Base-by-base conservation (phyloP, 2,329 filamentous ascomycete species). In the Neofusicoccum cordaticola region DNA sequence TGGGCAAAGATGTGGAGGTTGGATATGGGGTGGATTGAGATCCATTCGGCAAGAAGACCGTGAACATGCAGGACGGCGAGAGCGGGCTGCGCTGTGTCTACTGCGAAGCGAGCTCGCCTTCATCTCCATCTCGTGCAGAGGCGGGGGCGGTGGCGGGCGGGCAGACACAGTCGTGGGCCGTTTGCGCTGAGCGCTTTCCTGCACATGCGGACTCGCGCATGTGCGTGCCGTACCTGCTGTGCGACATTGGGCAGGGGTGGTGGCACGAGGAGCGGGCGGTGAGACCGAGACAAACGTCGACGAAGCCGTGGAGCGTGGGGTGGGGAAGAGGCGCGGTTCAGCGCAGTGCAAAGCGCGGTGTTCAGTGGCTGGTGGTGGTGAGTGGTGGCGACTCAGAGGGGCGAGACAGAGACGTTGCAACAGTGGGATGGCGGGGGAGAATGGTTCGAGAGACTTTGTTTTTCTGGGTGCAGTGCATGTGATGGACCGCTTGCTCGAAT, bases 191-290 rank as follows among this genome's bases (percentile, higher is more conserved):
- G 53, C 39, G 53, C 53, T 58, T 34, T 34, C 35, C 39, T 31
- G 39, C 53, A 31, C 53, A 44, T 45, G 53, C 53, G 39, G 19
- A 34, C 13, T n/a, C 19, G 37, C 35, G 52, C 41, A 27, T 58
- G 41, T 58, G 53, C 53, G 53, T 58, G 39, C 39, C 27, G 27
- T 31, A 31, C 27, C 4, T 58, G 53, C 22, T 42, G 53, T 58
- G 53, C 15, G 41, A 58, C 53, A 58, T 58, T 58, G 53, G 39
- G 53, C 53, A 58, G n/a, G 53, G 39, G 8, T 34, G 53, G 53
- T 58, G 53, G 39, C 44, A 58, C 35, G 53, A 31, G 53, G 53
- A n/a, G 53, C 39, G 53, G 53, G 53, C 53, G 53, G 53, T 58
- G 53, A 58, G n/a, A 15, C 39, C 53, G 39, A 58, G 53, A 58